Evolutionary conservation across 192 early-diverging fungal genomes (phyloP).

Genomic region (Coemansia sp.): DNA sequence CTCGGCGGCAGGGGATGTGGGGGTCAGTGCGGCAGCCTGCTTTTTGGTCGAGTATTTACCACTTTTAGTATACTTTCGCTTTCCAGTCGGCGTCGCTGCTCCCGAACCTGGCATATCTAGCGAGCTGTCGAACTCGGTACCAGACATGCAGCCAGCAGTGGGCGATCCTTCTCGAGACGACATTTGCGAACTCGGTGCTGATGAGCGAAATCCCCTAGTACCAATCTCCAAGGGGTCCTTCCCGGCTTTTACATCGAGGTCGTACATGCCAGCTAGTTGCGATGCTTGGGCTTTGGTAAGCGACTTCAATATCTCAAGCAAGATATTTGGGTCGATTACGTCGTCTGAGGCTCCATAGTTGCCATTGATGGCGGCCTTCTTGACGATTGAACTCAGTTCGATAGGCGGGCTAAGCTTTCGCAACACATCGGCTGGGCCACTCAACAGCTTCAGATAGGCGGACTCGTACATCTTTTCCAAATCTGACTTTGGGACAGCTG

Average conservation of each 20-base stretch:
- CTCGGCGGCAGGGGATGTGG: constrained; percentile 4
- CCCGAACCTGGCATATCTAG: constrained; percentile 14
- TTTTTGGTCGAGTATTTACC: constrained; percentile 30
- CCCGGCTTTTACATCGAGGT: constrained; percentile 15
- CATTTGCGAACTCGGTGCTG: constrained; percentile 19
- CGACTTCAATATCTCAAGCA: constrained; percentile 47
- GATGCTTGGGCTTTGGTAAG: constrained; percentile 49
- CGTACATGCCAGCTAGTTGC: constrained; percentile 52
- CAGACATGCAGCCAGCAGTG: constrained; percentile 25
- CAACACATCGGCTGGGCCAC: constrained; percentile 40
- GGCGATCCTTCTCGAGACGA: constrained; percentile 47
- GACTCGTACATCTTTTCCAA: constrained; percentile 55
- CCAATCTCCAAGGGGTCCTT: constrained; percentile 8
- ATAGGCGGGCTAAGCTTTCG: constrained; percentile 43
- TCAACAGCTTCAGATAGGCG: constrained; percentile 44
- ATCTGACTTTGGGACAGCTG: constrained; percentile 16
- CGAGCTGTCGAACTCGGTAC: constrained; percentile 21
- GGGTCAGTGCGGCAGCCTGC: not conserved
- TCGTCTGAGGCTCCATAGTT: constrained; percentile 2
- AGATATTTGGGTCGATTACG: constrained; percentile 5
- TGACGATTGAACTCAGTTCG: constrained; percentile 31
- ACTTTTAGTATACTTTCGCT: constrained; percentile 48
- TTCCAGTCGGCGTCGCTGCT: constrained; percentile 19
- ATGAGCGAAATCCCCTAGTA: constrained; percentile 11
- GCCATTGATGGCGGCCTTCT: not conserved